These are phyloP conservation scores for Coffea humblotiana DNA, from an alignment of 305 asterid genomes.

Conservation along the genomic window DNA sequence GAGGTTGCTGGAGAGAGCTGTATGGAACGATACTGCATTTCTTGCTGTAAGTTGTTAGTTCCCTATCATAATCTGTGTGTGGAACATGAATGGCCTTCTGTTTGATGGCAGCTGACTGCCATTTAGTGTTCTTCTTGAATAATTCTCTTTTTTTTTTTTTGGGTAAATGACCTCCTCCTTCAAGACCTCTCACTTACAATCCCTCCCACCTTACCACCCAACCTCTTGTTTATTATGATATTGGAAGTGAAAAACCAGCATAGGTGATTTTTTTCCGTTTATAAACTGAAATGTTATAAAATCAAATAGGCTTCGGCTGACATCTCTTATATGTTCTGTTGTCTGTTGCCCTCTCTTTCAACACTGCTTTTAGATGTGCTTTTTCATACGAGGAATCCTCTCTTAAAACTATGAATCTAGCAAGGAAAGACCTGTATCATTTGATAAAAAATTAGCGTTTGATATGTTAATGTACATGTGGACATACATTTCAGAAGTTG, in stretches of 20 bases:
- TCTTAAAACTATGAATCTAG: background rate
- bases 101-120: background rate
- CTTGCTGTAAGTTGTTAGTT: slow-evolving; percentile 66
- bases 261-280: background rate
- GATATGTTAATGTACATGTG: background rate
- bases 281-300: background rate
- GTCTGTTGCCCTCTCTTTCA: background rate
- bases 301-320: background rate
- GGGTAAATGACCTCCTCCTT: too few species aligned
- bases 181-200: too few species aligned
- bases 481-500: background rate
- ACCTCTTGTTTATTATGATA: too few species aligned
- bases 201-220: too few species aligned
- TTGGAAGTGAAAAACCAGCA: background rate
- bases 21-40: slow-evolving; percentile 91
- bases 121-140: background rate
- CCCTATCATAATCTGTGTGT: background rate
- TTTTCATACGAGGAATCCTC: background rate
- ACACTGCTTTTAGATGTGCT: background rate
- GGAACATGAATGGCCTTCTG: background rate
- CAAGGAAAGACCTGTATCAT: background rate
- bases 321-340: background rate
- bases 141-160: background rate
- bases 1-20: slow-evolving; percentile 79
- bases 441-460: background rate